These are phyloP conservation scores for Glomus cerebriforme DNA, from an alignment of 192 early-diverging fungal genomes.

Conservation along the genomic window DNA sequence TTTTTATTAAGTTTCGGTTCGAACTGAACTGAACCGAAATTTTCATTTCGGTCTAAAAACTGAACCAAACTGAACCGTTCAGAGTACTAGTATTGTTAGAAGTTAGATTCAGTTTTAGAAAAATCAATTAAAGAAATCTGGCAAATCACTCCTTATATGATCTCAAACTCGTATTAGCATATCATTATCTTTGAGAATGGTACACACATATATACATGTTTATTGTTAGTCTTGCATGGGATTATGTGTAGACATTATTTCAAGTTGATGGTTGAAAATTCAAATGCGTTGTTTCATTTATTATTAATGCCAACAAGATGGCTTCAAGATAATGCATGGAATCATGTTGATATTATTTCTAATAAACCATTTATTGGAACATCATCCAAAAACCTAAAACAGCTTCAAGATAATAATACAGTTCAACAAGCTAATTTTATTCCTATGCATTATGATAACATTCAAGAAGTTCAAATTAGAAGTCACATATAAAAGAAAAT, in stretches of 20 bases:
- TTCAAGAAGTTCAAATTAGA: neutral
- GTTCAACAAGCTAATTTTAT: neutral
- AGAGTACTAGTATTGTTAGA: no score
- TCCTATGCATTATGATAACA: slow-evolving; percentile 2
- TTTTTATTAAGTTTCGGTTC: no score
- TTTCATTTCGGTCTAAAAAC: no score
- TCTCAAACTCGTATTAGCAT: no score
- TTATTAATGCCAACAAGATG: neutral
- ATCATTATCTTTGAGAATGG: neutral
- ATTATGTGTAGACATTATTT: neutral
- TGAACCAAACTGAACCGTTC: no score
- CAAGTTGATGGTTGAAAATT: slow-evolving; percentile 9
- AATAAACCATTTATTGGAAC: neutral
- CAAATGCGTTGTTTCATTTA: neutral
- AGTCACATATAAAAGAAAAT: neutral
- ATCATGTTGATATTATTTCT: neutral
- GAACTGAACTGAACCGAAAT: no score
- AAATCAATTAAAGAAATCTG: neutral
- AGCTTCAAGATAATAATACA: neutral
- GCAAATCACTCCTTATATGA: no score
- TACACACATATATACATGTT: neutral
- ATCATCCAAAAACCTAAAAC: neutral
- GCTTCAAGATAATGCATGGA: neutral
- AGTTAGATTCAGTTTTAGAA: neutral
- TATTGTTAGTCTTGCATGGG: neutral